These are phyloP conservation scores for Tolypocladium cylindrosporum DNA, from an alignment of 2,329 filamentous ascomycete species.

Conservation along the genomic window DNA sequence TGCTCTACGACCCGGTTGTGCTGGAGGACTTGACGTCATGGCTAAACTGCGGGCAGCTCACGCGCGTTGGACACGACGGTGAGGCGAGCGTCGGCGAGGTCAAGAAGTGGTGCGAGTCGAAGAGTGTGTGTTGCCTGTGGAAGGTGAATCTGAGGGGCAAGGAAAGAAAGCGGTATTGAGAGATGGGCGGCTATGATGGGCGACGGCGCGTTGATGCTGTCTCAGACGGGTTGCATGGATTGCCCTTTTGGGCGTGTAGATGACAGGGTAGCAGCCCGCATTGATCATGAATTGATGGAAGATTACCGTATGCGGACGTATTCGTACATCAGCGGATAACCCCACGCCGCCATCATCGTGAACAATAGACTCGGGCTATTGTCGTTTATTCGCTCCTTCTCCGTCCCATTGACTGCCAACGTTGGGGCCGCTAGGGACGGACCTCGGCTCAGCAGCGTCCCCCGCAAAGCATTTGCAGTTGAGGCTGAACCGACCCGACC, in stretches of 20 bases:
- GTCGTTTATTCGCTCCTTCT: no score
- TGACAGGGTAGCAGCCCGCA: neutral
- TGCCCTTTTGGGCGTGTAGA: neutral
- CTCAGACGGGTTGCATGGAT: neutral
- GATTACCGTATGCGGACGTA: neutral
- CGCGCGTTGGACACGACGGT: conserved; percentile 51
- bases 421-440: no score
- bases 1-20: conserved; percentile 85
- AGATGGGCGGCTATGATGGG: neutral
- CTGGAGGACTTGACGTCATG: conserved; percentile 77
- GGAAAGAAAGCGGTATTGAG: conserved; percentile 37
- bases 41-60: conserved; percentile 65
- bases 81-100: conserved; percentile 57
- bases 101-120: conserved; percentile 82
- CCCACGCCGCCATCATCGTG: neutral
- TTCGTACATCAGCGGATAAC: neutral
- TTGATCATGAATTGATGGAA: neutral
- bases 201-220: neutral
- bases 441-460: no score
- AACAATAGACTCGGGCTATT: no score
- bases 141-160: conserved; percentile 43
- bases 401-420: no score
- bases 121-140: conserved; percentile 77
- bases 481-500: no score
- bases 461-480: no score